Conservation (phyloP, 2,329 filamentous ascomycete genomes). For the Pseudogymnoascus sp. region DNA sequence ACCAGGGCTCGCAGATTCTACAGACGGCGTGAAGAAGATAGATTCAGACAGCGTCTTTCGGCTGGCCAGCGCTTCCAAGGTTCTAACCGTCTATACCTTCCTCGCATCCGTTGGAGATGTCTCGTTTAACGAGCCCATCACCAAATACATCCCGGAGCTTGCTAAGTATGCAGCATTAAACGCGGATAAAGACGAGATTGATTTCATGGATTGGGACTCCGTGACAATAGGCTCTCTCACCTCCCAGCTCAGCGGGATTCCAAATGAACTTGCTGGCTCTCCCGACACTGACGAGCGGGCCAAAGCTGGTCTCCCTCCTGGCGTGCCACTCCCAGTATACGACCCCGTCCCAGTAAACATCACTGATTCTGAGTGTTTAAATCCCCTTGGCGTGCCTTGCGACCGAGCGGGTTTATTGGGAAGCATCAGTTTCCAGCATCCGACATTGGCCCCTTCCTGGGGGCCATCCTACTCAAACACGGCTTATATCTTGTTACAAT, state of each 20-base stretch:
- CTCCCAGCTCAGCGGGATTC: constrained; percentile 16
- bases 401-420: constrained; percentile 6
- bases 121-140: constrained; percentile 35
- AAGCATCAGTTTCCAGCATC: constrained; percentile 25
- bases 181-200: constrained; percentile 12
- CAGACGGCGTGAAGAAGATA: constrained; percentile 30
- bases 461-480: constrained; percentile 33
- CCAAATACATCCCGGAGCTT: constrained; percentile 37
- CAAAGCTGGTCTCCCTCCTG: background rate
- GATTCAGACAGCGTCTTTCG: constrained; percentile 36
- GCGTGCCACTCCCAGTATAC: background rate
- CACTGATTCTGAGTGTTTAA: background rate
- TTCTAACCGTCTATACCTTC: constrained; percentile 37
- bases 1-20: constrained; percentile 22
- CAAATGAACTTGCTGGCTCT: background rate
- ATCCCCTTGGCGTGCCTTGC: background rate
- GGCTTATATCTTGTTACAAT: constrained; percentile 32
- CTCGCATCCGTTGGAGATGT: constrained; percentile 35
- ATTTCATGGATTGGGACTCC: constrained; percentile 18
- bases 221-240: constrained; percentile 19
- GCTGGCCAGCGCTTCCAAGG: constrained; percentile 38
- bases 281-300: background rate
- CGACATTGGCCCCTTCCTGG: constrained; percentile 28
- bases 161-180: constrained; percentile 11
- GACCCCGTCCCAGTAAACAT: background rate